phyloP scores from a whole-genome alignment of 345 rosid genomes.

The Triadica sebifera region DNA sequence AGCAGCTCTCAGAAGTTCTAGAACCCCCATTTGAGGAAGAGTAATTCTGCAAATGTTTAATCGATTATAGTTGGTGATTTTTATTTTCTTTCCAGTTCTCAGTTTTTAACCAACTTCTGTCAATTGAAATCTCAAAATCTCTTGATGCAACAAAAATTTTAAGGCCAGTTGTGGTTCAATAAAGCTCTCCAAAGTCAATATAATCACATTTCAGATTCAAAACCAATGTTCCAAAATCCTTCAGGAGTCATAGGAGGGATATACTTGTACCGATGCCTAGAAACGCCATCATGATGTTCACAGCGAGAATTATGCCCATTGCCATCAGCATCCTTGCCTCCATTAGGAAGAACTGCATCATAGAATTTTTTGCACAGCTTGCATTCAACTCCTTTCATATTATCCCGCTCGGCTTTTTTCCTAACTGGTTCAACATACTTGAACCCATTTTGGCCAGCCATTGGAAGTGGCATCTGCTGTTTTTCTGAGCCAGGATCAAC shows the following conservation, averaged over 20 bases:
- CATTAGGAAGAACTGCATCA: slow-evolving; percentile 76
- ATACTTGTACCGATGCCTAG: slow-evolving; percentile 83
- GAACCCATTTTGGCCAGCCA: slow-evolving; percentile 45
- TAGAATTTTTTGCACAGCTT: slow-evolving; percentile 93
- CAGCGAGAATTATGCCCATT: slow-evolving; percentile 47
- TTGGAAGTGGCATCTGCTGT: slow-evolving; percentile 38
- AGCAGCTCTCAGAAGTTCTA: not conserved
- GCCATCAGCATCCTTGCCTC: slow-evolving; percentile 28
- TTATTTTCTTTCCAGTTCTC: not conserved
- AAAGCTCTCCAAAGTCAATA: not conserved
- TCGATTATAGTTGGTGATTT: not conserved
- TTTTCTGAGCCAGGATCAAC: slow-evolving; percentile 37
- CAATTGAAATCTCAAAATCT: not conserved
- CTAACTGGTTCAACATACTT: slow-evolving; percentile 79
- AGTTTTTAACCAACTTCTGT: not conserved
- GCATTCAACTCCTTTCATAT: slow-evolving; percentile 74
- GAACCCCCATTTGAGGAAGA: not conserved
- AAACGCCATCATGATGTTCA: slow-evolving; percentile 91
- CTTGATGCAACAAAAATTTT: not conserved
- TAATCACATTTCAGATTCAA: slow-evolving; percentile 83
- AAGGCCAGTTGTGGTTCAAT: not conserved
- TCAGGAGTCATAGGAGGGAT: slow-evolving; percentile 89
- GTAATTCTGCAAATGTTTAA: not conserved
- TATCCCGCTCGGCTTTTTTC: slow-evolving; percentile 71
- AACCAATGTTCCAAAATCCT: slow-evolving; percentile 95